Evolutionary conservation across 2,329 filamentous ascomycete species (phyloP).

Genomic region (Exophiala phaeomuriformis): DNA sequence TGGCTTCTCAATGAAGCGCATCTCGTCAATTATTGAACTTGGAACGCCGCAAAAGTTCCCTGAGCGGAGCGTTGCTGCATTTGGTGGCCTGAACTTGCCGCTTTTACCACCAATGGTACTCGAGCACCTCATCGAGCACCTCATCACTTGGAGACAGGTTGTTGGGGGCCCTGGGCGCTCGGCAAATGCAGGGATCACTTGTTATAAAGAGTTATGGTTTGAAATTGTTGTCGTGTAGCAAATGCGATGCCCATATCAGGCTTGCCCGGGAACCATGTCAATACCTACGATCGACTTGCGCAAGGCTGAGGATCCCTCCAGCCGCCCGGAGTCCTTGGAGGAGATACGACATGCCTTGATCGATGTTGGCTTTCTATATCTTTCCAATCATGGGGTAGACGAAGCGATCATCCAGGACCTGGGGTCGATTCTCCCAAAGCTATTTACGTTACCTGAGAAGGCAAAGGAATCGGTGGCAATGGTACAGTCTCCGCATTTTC

Average conservation of each 20-base stretch:
- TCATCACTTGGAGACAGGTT: background rate
- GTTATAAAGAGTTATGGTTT: no score
- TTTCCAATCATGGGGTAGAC: constrained; percentile 26
- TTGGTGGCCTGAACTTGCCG: background rate
- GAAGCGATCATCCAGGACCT: constrained; percentile 18
- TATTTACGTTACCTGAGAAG: constrained; percentile 23
- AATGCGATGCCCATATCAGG: no score
- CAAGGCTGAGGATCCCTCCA: constrained; percentile 24
- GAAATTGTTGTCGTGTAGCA: no score
- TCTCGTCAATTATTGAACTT: background rate
- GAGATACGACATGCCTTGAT: constrained; percentile 22
- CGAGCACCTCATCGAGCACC: background rate
- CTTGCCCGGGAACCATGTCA: constrained; percentile 7
- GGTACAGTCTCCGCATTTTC: constrained; percentile 52
- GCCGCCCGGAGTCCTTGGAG: constrained; percentile 8
- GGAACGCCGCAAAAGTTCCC: background rate
- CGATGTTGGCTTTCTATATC: constrained; percentile 29
- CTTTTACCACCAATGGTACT: background rate
- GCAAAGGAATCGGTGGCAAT: constrained; percentile 26
- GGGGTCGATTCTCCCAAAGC: constrained; percentile 16
- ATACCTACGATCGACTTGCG: constrained; percentile 33
- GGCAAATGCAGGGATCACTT: no score
- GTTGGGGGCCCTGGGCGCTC: no score
- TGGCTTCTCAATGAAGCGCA: background rate
- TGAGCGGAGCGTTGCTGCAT: background rate